Evolutionary conservation across 2,329 filamentous ascomycete genomes (phyloP).

Genomic region (Septoria linicola): DNA sequence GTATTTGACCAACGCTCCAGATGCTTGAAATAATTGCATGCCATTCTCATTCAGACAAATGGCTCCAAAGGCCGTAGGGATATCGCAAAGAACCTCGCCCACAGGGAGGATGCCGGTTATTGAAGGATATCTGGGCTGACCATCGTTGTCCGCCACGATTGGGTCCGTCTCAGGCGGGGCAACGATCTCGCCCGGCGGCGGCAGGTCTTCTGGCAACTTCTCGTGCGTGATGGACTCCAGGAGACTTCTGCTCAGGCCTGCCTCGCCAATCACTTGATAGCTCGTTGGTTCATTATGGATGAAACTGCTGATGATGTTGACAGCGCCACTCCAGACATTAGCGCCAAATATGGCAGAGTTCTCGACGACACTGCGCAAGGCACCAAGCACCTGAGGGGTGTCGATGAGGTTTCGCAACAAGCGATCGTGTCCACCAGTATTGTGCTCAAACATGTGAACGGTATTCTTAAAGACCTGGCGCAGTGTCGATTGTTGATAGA

Average conservation of each 20-base stretch:
- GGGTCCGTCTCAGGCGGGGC: slow-evolving; percentile 9
- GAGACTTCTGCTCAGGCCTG: slow-evolving; percentile 82
- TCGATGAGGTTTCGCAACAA: slow-evolving; percentile 91
- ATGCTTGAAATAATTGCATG: slow-evolving; percentile 81
- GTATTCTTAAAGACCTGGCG: slow-evolving; percentile 95
- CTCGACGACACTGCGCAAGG: slow-evolving; percentile 76
- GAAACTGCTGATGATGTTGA: slow-evolving; percentile 89
- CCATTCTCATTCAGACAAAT: slow-evolving; percentile 89
- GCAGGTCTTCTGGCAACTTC: slow-evolving; percentile 28
- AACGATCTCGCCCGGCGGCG: slow-evolving; percentile 28
- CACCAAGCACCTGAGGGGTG: slow-evolving; percentile 77
- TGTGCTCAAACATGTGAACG: slow-evolving; percentile 87
- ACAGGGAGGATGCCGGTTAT: slow-evolving; percentile 73
- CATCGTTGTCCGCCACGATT: slow-evolving; percentile 22
- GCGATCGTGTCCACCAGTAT: slow-evolving; percentile 81
- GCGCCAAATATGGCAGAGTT: slow-evolving; percentile 81
- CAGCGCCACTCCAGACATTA: slow-evolving; percentile 91
- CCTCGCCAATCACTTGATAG: slow-evolving; percentile 92
- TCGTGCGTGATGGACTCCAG: slow-evolving; percentile 70
- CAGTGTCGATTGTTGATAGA: slow-evolving; percentile 87
- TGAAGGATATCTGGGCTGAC: slow-evolving; percentile 30
- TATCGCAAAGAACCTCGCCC: slow-evolving; percentile 79
- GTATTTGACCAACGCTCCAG: slow-evolving; percentile 78
- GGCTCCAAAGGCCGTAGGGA: slow-evolving; percentile 85
- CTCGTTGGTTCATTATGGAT: slow-evolving; percentile 99